phyloP scores from a whole-genome alignment of 2,329 filamentous ascomycete genomes.

The Harringtonia lauricola region DNA sequence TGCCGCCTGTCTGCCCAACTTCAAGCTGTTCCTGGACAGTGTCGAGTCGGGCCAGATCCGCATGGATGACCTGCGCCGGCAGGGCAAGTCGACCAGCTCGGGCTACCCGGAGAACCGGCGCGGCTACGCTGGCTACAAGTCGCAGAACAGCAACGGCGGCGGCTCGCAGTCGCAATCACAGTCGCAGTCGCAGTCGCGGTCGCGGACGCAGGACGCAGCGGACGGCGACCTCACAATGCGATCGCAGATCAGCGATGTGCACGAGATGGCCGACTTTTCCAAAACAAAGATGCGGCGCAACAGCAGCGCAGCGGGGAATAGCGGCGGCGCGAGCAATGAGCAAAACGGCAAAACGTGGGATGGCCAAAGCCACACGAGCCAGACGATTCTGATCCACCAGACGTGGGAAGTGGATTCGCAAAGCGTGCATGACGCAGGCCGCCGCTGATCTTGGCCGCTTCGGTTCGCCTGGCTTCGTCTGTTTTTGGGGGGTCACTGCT shows the following conservation, averaged over 20 bases:
- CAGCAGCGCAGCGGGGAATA: background rate
- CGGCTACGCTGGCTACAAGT: background rate
- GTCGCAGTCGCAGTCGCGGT: too few species aligned
- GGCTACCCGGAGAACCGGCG: background rate
- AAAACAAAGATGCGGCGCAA: background rate
- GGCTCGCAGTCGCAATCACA: too few species aligned
- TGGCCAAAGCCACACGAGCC: too few species aligned
- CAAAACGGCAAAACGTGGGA: too few species aligned
- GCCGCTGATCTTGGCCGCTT: too few species aligned
- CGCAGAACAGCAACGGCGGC: too few species aligned
- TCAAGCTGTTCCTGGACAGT: background rate
- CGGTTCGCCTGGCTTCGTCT: too few species aligned
- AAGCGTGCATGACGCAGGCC: background rate
- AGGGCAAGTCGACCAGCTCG: background rate
- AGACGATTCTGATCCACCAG: background rate
- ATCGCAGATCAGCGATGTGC: too few species aligned
- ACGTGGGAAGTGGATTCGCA: conserved; percentile 2
- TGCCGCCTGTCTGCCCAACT: background rate
- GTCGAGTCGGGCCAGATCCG: background rate
- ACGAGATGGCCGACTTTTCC: background rate
- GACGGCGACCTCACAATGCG: too few species aligned
- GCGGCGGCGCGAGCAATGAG: background rate
- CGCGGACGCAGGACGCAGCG: too few species aligned
- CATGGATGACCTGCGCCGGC: background rate
- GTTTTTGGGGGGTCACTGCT: too few species aligned